A percentile compares a stretch with the other conserved stretches of the same genome.
phyloP scores from a whole-genome alignment of 2,329 filamentous ascomycete genomes.

The Dactylonectria macrodidyma region DNA sequence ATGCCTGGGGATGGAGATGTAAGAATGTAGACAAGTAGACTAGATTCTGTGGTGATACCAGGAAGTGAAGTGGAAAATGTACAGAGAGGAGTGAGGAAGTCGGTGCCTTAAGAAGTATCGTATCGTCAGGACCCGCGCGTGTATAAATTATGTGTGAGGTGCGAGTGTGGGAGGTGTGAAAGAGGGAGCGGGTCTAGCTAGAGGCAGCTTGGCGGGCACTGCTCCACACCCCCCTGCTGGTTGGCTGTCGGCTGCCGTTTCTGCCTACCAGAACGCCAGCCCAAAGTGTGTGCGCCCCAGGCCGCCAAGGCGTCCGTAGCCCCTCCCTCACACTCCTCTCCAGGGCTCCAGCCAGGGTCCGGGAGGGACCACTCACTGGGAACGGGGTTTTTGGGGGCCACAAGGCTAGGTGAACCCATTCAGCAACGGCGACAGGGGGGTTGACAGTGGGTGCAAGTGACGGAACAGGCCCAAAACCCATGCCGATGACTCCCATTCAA shows the following conservation, averaged over 20 bases:
- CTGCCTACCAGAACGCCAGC: conserved; percentile 44
- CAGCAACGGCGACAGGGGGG: conserved; percentile 17
- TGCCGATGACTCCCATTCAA: conserved; percentile 46
- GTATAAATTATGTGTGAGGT: conserved; percentile 34
- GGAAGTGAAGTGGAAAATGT: conserved; percentile 38
- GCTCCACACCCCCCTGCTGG: conserved; percentile 1
- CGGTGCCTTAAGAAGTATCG: conserved; percentile 40
- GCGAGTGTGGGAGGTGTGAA: conserved; percentile 15
- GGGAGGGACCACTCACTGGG: neutral
- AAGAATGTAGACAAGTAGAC: conserved; percentile 7
- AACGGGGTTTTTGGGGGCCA: neutral
- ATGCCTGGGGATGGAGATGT: conserved; percentile 40
- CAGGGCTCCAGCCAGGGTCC: neutral
- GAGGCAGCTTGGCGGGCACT: neutral
- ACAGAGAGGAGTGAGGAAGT: conserved; percentile 32
- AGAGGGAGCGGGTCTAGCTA: neutral
- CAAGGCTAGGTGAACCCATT: conserved; percentile 1
- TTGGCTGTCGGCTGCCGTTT: conserved; percentile 38
- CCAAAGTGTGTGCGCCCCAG: conserved; percentile 11
- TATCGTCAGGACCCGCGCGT: conserved; percentile 31
- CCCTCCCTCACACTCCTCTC: neutral
- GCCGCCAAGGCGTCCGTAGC: conserved; percentile 24
- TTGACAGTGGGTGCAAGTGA: neutral
- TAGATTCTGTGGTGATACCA: conserved; percentile 22
- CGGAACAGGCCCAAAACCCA: conserved; percentile 12